A percentile compares a stretch with the other conserved stretches of the same genome.
These are phyloP conservation scores for Solanum chiquidenum DNA, from an alignment of 257 asterid species.

Conservation along the genomic window DNA sequence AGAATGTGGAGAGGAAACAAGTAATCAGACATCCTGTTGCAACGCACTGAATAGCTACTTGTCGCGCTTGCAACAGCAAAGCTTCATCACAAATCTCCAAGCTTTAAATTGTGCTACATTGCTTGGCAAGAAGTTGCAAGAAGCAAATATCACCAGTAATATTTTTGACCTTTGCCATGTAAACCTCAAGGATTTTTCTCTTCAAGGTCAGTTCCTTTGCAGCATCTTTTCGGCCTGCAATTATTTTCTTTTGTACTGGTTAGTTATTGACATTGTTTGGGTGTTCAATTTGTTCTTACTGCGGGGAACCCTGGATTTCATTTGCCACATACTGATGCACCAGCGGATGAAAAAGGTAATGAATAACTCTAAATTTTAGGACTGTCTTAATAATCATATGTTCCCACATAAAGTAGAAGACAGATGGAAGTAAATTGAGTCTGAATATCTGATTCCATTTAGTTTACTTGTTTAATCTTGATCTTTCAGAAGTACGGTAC, in stretches of 20 bases:
- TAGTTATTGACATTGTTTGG: neutral
- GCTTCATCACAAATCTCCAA: slow-evolving; percentile 18
- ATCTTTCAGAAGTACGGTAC: neutral
- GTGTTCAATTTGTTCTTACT: neutral
- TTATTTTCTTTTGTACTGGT: neutral
- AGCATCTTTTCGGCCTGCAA: neutral
- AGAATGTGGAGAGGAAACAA: slow-evolving; percentile 6
- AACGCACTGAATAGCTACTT: slow-evolving; percentile 11
- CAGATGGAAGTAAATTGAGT: neutral
- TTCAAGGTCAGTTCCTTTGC: slow-evolving; percentile 14
- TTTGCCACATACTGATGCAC: neutral
- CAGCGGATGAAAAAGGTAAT: slow-evolving; percentile 24
- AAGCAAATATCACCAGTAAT: slow-evolving; percentile 1
- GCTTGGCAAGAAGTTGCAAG: slow-evolving; percentile 15
- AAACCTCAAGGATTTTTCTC: slow-evolving; percentile 23
- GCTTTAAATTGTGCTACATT: slow-evolving; percentile 19
- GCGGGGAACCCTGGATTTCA: neutral
- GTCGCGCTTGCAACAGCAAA: slow-evolving; percentile 16
- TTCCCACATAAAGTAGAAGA: neutral
- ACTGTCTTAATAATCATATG: neutral
- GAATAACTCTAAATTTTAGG: neutral
- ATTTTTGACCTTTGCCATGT: slow-evolving; percentile 12
- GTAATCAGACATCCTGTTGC: slow-evolving; percentile 15
- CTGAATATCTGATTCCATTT: neutral
- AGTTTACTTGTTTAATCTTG: neutral